Evolutionary conservation across 2,329 filamentous ascomycete species (phyloP).

Genomic region (Sporothrix protearum): DNA sequence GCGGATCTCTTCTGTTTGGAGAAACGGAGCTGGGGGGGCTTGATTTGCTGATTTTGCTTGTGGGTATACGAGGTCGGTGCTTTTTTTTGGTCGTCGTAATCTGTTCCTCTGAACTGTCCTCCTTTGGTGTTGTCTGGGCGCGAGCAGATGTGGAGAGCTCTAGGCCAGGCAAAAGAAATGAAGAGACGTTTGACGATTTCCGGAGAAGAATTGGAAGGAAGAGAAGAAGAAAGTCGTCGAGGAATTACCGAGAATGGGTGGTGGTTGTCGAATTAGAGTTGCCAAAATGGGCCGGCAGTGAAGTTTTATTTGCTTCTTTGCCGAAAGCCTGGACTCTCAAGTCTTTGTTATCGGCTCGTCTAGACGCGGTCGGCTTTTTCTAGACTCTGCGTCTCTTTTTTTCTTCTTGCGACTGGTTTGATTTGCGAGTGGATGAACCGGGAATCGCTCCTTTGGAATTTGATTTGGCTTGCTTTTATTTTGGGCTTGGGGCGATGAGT

Average conservation of each 20-base stretch:
- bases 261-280: background rate
- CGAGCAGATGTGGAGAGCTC: background rate
- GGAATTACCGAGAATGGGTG: background rate
- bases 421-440: background rate
- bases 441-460: background rate
- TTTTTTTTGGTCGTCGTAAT: background rate
- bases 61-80: slow-evolving; percentile 6
- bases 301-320: background rate
- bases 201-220: background rate
- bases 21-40: background rate
- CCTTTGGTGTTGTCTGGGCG: background rate
- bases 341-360: background rate
- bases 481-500: background rate
- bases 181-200: background rate
- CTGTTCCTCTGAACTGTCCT: background rate
- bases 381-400: too few relatives aligned
- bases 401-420: background rate
- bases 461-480: background rate
- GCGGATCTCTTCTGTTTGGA: background rate
- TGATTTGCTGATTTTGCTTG: background rate
- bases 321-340: background rate
- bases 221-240: background rate
- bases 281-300: background rate
- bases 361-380: background rate
- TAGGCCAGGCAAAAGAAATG: background rate